Conservation (phyloP, 2,329 filamentous ascomycete genomes). For the Chrysoporthe deuterocubensis region DNA sequence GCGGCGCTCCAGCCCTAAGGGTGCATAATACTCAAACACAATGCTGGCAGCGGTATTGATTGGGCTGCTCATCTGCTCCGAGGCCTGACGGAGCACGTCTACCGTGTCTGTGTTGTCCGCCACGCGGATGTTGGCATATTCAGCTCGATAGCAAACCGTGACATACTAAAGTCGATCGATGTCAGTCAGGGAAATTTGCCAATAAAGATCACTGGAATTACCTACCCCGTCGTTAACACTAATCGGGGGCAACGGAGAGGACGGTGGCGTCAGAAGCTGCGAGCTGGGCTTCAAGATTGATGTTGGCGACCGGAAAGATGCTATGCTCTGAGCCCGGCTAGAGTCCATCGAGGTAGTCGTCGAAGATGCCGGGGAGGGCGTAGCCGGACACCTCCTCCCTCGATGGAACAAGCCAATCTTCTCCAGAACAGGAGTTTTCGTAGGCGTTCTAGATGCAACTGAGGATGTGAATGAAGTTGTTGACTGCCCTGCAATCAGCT, state of each 20-base stretch:
- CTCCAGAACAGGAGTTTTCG: constrained; percentile 50
- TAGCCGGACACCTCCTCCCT: constrained; percentile 44
- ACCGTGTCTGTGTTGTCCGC: constrained; percentile 73
- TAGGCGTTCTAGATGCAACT: constrained; percentile 26
- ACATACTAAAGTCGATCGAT: constrained; percentile 57
- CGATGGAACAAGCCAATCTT: constrained; percentile 53
- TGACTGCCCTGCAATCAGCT: constrained; percentile 43
- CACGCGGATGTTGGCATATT: constrained; percentile 72
- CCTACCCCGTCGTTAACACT: constrained; percentile 78
- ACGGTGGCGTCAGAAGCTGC: constrained; percentile 22
- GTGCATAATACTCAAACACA: constrained; percentile 76
- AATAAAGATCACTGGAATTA: constrained; percentile 31
- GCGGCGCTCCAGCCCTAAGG: constrained; percentile 79
- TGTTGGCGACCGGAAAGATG: constrained; percentile 31
- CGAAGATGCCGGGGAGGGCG: constrained; percentile 40
- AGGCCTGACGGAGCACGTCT: constrained; percentile 73
- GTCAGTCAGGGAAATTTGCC: constrained; percentile 34
- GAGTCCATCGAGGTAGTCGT: constrained; percentile 39
- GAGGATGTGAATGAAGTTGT: constrained; percentile 27
- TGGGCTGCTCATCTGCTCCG: constrained; percentile 63
- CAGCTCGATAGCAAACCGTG: constrained; percentile 71
- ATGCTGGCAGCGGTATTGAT: constrained; percentile 70
- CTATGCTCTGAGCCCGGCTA: constrained; percentile 40
- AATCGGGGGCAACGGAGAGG: constrained; percentile 74
- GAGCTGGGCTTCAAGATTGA: constrained; percentile 23